Base-by-base conservation (phyloP, 2,329 filamentous ascomycete species). In the Talaromyces marneffei region DNA sequence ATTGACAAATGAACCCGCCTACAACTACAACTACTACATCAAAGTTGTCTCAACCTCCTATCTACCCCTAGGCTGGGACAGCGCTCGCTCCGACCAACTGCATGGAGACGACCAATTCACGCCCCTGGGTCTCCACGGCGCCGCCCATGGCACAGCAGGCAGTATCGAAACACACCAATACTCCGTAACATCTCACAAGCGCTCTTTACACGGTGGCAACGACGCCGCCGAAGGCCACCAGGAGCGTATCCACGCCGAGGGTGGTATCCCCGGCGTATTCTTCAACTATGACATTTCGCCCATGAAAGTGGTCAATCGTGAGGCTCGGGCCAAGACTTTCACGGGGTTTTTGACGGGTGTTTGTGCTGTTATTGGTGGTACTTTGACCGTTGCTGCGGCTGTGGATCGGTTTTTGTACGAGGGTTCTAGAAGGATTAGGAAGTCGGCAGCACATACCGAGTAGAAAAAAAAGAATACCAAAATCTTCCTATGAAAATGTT, bases 281-380 rank as follows among this genome's bases (percentile, higher is more conserved):
- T 97, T 99, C 80, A 96, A 92, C 66, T 99, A 99, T 70, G 94
- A 99, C 70, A 99, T 99, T 75, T 97, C 93, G 2, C 94, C 94
- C 4, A 99, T 99, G 94, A 99, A 97, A 80, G 93, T 99, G 64
- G 89, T 99, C 78, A 99, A 99, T 80, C 89, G 92, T 60, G 95
- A 99, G 79, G 88, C 90, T 67, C 86, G 91, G 52, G 82, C 87
- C 63, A 97, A 97, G 82, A 89, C 89, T 4, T 95, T 99, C 74
- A 86, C 91, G 0, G 90, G 90, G 18, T 99, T 99, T 81, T 77
- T 99, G 62, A 93, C 94, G 0, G 94, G 94, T 53, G 85, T 99
- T 20, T 99, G 94, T 75, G 93, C 93, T 39, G 89, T 97, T 64
- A 87, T 99, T 56, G 94, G 94, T 64, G 94, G 94, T 67, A 99